These are phyloP conservation scores for Paecilomyces sp. DNA, from an alignment of 2,329 filamentous ascomycete species.

Conservation along the genomic window DNA sequence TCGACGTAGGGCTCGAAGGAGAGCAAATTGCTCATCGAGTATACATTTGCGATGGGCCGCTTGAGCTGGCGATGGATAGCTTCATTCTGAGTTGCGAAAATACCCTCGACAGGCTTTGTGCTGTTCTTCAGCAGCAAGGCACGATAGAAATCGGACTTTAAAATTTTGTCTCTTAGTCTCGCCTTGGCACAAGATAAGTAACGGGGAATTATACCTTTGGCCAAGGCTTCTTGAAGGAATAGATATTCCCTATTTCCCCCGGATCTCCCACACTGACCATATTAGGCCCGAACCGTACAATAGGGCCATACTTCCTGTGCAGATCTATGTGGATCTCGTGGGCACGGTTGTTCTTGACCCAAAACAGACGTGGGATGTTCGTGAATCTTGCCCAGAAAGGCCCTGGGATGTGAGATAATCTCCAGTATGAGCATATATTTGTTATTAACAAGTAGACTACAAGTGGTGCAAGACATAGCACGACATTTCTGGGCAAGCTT, in stretches of 20 bases:
- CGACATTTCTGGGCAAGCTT: no score
- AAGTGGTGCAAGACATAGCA: no score
- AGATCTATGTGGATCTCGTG: conserved; percentile 9
- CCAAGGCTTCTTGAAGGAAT: not conserved
- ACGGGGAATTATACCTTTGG: not conserved
- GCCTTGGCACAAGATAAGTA: not conserved
- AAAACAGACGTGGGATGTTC: conserved; percentile 17
- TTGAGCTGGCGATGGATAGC: conserved; percentile 15
- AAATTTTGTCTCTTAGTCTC: no score
- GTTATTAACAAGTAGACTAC: no score
- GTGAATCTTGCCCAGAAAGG: conserved; percentile 17
- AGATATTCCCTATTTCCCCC: not conserved
- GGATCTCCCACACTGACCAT: not conserved
- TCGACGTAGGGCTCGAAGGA: conserved; percentile 2
- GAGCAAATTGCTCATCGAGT: not conserved
- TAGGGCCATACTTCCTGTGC: not conserved
- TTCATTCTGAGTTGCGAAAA: conserved; percentile 27
- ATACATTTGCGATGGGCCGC: not conserved
- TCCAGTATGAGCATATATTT: conserved; percentile 33
- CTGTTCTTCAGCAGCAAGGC: conserved; percentile 4
- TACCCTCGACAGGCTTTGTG: conserved; percentile 7
- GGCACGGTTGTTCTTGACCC: conserved; percentile 14
- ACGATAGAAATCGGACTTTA: conserved; percentile 19
- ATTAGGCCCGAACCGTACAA: not conserved
- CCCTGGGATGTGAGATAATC: conserved; percentile 31